Evolutionary conservation across 306 rosid genomes (phyloP).

Genomic region (Hippophae tibetana): DNA sequence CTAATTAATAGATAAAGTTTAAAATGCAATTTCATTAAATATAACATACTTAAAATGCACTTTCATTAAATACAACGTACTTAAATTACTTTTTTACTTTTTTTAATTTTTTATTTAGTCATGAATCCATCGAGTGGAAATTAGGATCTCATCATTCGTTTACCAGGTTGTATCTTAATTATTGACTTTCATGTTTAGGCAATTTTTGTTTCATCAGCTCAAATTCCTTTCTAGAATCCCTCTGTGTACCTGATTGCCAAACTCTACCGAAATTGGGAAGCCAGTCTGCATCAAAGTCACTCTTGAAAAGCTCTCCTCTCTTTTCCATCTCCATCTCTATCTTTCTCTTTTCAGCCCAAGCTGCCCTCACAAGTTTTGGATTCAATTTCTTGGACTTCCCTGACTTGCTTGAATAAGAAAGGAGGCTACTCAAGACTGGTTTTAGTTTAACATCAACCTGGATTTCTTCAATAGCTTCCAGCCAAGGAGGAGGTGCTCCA

Average conservation of each 20-base stretch:
- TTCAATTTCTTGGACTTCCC: constrained; percentile 59
- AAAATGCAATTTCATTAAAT: no score
- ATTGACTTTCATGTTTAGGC: constrained; percentile 37
- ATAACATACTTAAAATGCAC: no score
- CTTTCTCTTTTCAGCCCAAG: constrained; percentile 93
- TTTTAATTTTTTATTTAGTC: no score
- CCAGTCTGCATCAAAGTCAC: constrained; percentile 57
- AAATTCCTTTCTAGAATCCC: constrained; percentile 80
- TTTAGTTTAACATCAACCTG: constrained; percentile 27
- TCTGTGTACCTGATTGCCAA: constrained; percentile 96
- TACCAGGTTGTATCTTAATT: constrained; percentile 71
- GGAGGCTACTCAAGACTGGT: constrained; percentile 22
- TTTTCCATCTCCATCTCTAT: constrained; percentile 81
- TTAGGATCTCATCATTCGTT: constrained; percentile 65
- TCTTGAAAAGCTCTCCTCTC: constrained; percentile 65
- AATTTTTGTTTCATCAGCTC: constrained; percentile 60
- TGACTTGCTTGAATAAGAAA: constrained; percentile 31
- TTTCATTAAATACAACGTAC: no score
- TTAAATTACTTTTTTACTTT: no score
- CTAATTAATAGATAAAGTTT: no score
- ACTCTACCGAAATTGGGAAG: constrained; percentile 95
- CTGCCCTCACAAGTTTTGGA: constrained; percentile 89
- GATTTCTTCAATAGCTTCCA: constrained; percentile 43
- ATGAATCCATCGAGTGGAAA: background rate
- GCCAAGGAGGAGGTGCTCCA: constrained; percentile 86